Evolutionary conservation across 257 asterid genomes (phyloP).

Genomic region (Coffea canephora): DNA sequence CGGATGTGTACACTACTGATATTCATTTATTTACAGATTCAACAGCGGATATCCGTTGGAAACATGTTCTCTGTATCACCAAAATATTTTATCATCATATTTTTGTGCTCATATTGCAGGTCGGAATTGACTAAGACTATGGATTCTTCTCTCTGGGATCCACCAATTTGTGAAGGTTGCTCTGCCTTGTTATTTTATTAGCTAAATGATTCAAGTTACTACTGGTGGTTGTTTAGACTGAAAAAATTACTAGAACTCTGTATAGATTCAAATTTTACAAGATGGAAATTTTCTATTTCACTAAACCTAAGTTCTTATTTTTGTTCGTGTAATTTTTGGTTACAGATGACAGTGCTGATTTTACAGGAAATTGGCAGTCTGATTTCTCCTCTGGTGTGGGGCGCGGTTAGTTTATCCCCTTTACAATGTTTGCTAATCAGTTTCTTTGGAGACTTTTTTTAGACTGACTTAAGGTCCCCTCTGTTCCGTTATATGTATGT

Average conservation of each 20-base stretch:
- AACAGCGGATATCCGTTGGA: background rate
- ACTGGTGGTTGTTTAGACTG: slow-evolving; percentile 8
- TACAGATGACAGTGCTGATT: slow-evolving; percentile 20
- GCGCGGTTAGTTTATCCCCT: slow-evolving; percentile 29
- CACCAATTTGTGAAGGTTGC: slow-evolving; percentile 32
- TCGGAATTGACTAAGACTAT: slow-evolving; percentile 23
- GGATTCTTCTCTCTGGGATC: slow-evolving; percentile 52
- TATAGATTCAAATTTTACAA: background rate
- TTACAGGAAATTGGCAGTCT: slow-evolving; percentile 13
- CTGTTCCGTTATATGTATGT: slow-evolving; percentile 18
- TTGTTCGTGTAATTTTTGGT: slow-evolving; percentile 6
- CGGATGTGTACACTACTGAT: background rate
- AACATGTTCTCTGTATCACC: background rate
- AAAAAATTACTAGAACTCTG: background rate
- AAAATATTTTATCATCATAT: background rate
- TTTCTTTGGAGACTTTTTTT: background rate
- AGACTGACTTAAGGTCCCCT: slow-evolving; percentile 3
- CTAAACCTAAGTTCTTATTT: background rate
- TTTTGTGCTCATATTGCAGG: slow-evolving; percentile 21
- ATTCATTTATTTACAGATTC: background rate
- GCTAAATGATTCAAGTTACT: background rate
- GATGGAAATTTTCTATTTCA: background rate
- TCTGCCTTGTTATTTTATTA: slow-evolving; percentile 14
- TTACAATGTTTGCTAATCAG: background rate
- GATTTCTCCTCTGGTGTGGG: slow-evolving; percentile 19